Base-by-base conservation (phyloP, 1,284 basidiomycete species). In the Malassezia caprae region DNA sequence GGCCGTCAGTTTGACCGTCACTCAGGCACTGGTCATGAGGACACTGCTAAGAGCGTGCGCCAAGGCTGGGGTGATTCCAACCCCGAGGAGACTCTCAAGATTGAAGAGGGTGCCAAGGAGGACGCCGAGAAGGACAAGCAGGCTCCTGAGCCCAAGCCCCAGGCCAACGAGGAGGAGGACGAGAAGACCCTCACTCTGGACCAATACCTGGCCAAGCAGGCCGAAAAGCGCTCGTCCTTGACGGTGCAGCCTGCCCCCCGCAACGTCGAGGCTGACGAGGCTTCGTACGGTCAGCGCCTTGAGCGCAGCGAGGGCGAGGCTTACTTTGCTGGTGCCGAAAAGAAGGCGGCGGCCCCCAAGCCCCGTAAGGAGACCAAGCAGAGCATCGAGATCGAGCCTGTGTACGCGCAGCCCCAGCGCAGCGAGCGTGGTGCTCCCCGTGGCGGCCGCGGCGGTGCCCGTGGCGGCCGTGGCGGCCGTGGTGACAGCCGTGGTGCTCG, bases 21-120 rank as follows among this genome's bases (percentile, higher is more conserved):
- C 78, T 87, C 84, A 69, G 81, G 81, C 69, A 88, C 87, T 42
- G 87, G 85, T 76, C 86, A 70, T 43, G 64, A 67, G 75, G 90
- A 94, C 78, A 84, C 86, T 41, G 85, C 89, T 67, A 94, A 94
- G 82, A 87, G 87, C 79, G 78, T 90, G 65, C 84, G 87, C 76
- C 86, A 89, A 75, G 85, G 84, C 62, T 94, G 89, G 89, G 89
- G 89, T 62, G 87, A 85, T 57, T 86, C 88, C 67, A 87, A 90
- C 69, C 87, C 84, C 68, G 80, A 79, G 64, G 76, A 83, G 35
- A 88, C 89, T 76, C 79, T 85, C 69, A 84, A 85, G 76, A 80
- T 79, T 42, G 90, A 93, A 77, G 78, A 57, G 50, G 50, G 45
- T 27, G 49, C 49, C 39, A 45, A 50, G 48, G 37, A 43, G 30